These are phyloP conservation scores for Debaryomyces udenii DNA, from an alignment of 1,139 yeast species.

Conservation along the genomic window DNA sequence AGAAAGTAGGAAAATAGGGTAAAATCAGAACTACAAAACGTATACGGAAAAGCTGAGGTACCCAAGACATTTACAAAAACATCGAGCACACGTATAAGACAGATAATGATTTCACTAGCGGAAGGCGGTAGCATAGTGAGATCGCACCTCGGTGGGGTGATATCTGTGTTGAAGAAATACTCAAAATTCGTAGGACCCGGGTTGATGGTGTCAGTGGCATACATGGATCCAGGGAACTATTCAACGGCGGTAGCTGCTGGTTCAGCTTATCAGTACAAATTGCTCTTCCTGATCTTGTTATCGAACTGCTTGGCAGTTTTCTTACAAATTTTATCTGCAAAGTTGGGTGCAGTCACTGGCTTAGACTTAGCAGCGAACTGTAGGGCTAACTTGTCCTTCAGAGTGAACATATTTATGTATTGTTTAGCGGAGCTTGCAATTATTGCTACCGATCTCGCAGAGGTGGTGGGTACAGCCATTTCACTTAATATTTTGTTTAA, in stretches of 20 bases:
- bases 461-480: slow-evolving; percentile 91
- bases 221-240: slow-evolving; percentile 97
- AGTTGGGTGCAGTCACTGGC: slow-evolving; percentile 90
- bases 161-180: slow-evolving; percentile 47
- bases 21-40: too few species aligned
- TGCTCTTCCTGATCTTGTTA: slow-evolving; percentile 76
- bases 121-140: not conserved
- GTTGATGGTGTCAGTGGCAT: slow-evolving; percentile 91
- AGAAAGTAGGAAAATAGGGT: too few species aligned
- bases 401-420: slow-evolving; percentile 65
- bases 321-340: slow-evolving; percentile 80
- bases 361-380: slow-evolving; percentile 87
- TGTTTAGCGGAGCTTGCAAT: slow-evolving; percentile 84
- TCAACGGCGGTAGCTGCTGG: slow-evolving; percentile 95
- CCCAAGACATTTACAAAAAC: too few species aligned
- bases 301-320: slow-evolving; percentile 88
- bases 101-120: slow-evolving; percentile 1
- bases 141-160: slow-evolving; percentile 1
- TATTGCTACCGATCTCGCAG: slow-evolving; percentile 91
- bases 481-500: slow-evolving; percentile 80
- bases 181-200: slow-evolving; percentile 86
- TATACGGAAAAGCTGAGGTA: too few species aligned
- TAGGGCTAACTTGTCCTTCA: slow-evolving; percentile 67
- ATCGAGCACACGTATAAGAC: not conserved
- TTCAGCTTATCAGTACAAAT: slow-evolving; percentile 80